These are phyloP conservation scores for Rostrohypoxylon terebratum DNA, from an alignment of 495 filamentous ascomycete genomes.

Conservation along the genomic window DNA sequence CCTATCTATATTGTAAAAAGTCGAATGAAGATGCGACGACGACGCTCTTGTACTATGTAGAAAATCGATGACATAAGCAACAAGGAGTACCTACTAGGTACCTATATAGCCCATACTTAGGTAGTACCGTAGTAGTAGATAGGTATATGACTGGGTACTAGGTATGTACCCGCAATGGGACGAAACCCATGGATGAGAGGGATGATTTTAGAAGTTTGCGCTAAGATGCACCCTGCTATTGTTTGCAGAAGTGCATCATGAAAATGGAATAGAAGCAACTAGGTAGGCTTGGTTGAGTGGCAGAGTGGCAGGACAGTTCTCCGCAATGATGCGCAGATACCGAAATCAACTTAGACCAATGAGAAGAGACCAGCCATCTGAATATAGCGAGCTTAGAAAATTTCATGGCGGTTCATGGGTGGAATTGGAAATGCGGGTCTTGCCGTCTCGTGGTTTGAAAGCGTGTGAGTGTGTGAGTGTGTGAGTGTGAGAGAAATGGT, in stretches of 20 bases:
- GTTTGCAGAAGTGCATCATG: constrained; percentile 22
- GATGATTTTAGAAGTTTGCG: background rate
- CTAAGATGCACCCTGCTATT: constrained; percentile 17
- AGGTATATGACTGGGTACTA: constrained; percentile 4
- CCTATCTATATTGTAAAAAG: background rate
- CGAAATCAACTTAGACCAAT: constrained; percentile 39
- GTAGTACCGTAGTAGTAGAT: no score
- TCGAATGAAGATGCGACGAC: background rate
- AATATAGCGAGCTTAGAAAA: constrained; percentile 36
- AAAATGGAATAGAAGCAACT: constrained; percentile 27
- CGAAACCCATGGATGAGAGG: background rate
- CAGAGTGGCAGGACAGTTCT: constrained; percentile 15
- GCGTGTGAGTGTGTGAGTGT: background rate
- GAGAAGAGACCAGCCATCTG: constrained; percentile 8
- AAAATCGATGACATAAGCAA: background rate
- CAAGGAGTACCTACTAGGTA: background rate
- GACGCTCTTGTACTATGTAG: background rate
- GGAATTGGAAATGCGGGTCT: constrained; percentile 25
- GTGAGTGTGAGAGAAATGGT: background rate
- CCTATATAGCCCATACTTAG: no score
- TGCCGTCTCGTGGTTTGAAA: background rate
- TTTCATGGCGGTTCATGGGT: constrained; percentile 7
- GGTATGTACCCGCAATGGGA: background rate
- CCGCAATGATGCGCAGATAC: constrained; percentile 45
- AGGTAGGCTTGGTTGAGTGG: constrained; percentile 4